Conservation (phyloP, 106 monocot genomes). For the Gastrodia elata region DNA sequence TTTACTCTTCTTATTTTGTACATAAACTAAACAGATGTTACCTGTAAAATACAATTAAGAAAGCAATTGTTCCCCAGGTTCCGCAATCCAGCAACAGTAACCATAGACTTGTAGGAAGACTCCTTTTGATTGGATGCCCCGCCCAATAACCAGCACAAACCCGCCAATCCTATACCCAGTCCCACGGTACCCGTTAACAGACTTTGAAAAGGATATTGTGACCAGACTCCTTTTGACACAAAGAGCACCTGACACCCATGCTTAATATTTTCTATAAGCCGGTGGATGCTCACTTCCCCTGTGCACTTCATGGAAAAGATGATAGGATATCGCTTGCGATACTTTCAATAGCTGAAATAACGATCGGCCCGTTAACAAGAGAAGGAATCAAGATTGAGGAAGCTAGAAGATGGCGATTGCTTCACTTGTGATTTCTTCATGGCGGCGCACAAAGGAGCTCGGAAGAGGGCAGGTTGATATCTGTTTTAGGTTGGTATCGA, state of each 20-base stretch:
- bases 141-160: slow-evolving; percentile 25
- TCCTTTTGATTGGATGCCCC: slow-evolving; percentile 13
- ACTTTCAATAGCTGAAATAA: not conserved
- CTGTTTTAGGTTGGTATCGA: no score
- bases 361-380: not conserved
- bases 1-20: not conserved
- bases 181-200: slow-evolving; percentile 39
- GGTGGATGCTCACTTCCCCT: slow-evolving; percentile 7
- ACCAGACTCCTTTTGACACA: not conserved
- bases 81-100: slow-evolving; percentile 49
- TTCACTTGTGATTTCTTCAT: not conserved
- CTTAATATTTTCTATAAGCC: not conserved
- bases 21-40: slow-evolving; percentile 12
- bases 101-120: slow-evolving; percentile 11
- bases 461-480: no score
- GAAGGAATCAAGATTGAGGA: not conserved
- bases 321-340: not conserved
- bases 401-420: not conserved
- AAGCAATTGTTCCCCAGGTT: slow-evolving; percentile 95
- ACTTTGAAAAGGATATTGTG: slow-evolving; percentile 6
- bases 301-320: not conserved
- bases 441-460: no score
- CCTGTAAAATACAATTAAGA: slow-evolving; percentile 85
- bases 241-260: not conserved
- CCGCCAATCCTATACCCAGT: slow-evolving; percentile 47